Evolutionary conservation across 768 basidiomycete species (phyloP).

Genomic region (Podaxis mareebaensis): DNA sequence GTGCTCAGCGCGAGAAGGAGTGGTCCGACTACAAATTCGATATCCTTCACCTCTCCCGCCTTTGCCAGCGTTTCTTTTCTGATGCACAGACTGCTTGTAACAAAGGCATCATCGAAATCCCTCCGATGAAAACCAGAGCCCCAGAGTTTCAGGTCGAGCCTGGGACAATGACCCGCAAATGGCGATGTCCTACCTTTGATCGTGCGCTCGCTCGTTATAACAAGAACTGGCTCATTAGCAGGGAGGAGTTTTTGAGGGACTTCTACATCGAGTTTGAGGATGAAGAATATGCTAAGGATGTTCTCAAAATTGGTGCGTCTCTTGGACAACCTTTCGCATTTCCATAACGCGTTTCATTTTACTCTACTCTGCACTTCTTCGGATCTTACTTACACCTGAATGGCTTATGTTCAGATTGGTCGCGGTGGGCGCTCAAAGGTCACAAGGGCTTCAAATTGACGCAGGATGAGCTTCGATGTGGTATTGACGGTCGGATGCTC

Average conservation of each 20-base stretch:
- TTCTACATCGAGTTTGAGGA: constrained; percentile 44
- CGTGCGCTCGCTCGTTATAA: constrained; percentile 42
- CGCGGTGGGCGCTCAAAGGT: constrained; percentile 36
- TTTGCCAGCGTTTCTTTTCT: constrained; percentile 36
- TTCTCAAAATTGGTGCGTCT: constrained; percentile 37
- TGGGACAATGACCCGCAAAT: constrained; percentile 22
- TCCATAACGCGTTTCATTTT: neutral
- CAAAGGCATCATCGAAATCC: constrained; percentile 5
- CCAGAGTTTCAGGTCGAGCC: constrained; percentile 6
- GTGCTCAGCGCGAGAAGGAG: constrained; percentile 32
- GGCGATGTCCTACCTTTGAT: constrained; percentile 44
- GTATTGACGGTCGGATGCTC: constrained; percentile 33
- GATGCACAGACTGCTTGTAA: constrained; percentile 29
- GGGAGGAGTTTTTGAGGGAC: constrained; percentile 36
- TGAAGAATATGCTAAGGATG: constrained; percentile 40
- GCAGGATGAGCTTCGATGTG: constrained; percentile 33
- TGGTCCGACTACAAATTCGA: constrained; percentile 45
- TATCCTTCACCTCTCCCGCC: constrained; percentile 42
- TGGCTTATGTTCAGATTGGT: constrained; percentile 33
- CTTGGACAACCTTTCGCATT: neutral
- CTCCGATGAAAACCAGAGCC: constrained; percentile 5
- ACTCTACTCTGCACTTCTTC: neutral
- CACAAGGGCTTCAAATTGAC: constrained; percentile 43
- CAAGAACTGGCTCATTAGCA: constrained; percentile 41
- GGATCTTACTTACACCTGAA: neutral